Percentiles rank a stretch among this genome's conserved stretches.
These are phyloP conservation scores for Clitoria ternatea DNA, from an alignment of 306 rosid genomes.

Conservation along the genomic window DNA sequence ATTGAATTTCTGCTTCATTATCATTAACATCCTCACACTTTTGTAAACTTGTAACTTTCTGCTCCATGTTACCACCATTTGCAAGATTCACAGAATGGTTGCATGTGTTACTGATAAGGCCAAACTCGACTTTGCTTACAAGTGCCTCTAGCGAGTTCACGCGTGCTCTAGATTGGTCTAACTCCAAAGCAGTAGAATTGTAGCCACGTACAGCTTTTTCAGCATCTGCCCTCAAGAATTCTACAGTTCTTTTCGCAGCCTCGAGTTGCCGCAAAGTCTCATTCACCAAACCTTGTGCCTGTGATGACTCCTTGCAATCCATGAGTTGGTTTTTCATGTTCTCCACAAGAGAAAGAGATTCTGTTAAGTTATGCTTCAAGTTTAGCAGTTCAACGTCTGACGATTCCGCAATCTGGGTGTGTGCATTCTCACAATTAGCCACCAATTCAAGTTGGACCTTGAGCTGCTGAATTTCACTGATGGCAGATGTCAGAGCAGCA, in stretches of 20 bases:
- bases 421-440: conserved; percentile 49
- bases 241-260: conserved; percentile 64
- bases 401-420: conserved; percentile 44
- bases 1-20: conserved; percentile 39
- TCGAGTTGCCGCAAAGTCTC: conserved; percentile 83
- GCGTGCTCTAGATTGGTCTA: conserved; percentile 53
- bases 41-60: conserved; percentile 20
- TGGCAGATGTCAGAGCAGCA: conserved; percentile 47
- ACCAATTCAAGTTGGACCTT: conserved; percentile 61
- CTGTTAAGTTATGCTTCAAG: conserved; percentile 56
- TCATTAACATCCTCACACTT: conserved; percentile 4
- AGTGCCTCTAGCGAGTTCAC: conserved; percentile 50
- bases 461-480: conserved; percentile 63
- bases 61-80: conserved; percentile 11
- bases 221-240: conserved; percentile 54
- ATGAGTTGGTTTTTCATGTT: conserved; percentile 54
- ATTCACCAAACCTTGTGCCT: conserved; percentile 50
- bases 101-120: conserved; percentile 19
- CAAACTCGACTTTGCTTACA: conserved; percentile 44
- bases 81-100: conserved; percentile 16
- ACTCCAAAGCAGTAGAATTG: conserved; percentile 43
- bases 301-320: conserved; percentile 52
- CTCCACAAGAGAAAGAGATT: conserved; percentile 57
- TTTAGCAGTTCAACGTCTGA: conserved; percentile 45
- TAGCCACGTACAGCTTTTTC: conserved; percentile 45